Base-by-base conservation (phyloP, 2,329 filamentous ascomycete genomes). In the Diaporthe capsici region DNA sequence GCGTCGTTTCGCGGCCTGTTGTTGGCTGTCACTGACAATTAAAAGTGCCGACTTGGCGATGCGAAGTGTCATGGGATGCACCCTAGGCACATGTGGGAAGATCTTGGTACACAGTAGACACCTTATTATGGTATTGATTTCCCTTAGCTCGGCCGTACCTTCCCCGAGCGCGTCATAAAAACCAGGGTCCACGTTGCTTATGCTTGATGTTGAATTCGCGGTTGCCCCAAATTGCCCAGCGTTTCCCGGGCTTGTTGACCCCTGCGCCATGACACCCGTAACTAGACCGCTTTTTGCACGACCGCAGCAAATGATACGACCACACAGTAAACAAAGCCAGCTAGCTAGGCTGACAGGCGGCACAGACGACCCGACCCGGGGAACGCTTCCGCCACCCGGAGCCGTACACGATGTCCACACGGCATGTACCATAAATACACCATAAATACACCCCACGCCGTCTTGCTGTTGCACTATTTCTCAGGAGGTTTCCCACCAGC, bases 221-320 rank as follows among this genome's bases (percentile, higher is more conserved):
- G 42, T 68, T 51, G 44, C 47, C 31, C 42, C 6, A 31, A 65
- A 44, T 4, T 31, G 60, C 60, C 65, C 34, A 70, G 65, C 49
- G 31, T 51, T 55, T 42, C 10, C 39, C 22, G 15, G 65, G 31
- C 49, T 42, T 9, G 49, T 55, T 31, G 20, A 53, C 65, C 65
- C 65, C 65, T 28, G 65, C 49, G 20, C n/a, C 34, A 55, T 70
- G 34, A 70, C 65, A 42, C 34, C 47, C 34, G 65, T 42, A 34
- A 34, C 34, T 34, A 70, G 65, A 70, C 65, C 65, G 65, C 65
- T 70, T 51, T 70, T 70, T 70, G 49, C 65, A 55, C 49, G 13
- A 34, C 47, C 3, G 9, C 22, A 39, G 44, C 47, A 68, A 70
- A 42, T 70, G 49, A 39, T 31, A 70, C 65, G 65, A 70, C 49